phyloP scores from a whole-genome alignment of 2,329 filamentous ascomycete genomes.

The Fusarium oligoseptatum region DNA sequence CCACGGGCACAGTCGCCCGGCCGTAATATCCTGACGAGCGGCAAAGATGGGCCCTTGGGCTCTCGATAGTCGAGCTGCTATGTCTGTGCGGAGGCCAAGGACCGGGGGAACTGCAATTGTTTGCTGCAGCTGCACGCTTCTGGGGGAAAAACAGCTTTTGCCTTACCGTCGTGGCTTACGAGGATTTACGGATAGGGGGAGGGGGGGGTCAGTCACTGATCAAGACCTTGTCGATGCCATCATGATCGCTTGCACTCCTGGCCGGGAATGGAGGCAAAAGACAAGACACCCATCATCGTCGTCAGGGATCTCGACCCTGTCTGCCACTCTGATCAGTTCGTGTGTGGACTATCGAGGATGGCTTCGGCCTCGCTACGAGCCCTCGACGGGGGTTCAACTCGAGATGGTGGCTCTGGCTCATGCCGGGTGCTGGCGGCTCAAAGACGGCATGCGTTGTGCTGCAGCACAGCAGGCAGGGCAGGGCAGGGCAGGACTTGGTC shows the following conservation, averaged over 20 bases:
- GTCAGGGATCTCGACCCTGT: conserved; percentile 17
- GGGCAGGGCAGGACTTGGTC: not conserved
- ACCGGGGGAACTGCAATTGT: conserved; percentile 25
- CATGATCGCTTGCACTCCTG: conserved; percentile 21
- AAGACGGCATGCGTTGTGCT: conserved; percentile 1
- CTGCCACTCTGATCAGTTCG: conserved; percentile 13
- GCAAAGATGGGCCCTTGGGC: not conserved
- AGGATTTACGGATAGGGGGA: not conserved
- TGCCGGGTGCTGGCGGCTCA: conserved; percentile 37
- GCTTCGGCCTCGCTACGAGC: conserved; percentile 28
- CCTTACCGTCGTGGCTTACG: conserved; percentile 28
- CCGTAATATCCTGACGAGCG: conserved; percentile 12
- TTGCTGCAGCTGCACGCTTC: conserved; percentile 44
- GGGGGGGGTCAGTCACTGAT: conserved; percentile 9
- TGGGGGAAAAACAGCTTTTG: conserved; percentile 24
- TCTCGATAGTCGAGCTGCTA: conserved; percentile 14
- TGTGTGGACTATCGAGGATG: conserved; percentile 36
- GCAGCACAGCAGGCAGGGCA: not conserved
- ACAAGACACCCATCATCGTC: conserved; percentile 9
- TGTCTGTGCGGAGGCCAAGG: conserved; percentile 36
- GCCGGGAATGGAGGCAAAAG: conserved; percentile 25
- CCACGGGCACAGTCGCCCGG: conserved; percentile 6
- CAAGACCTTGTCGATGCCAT: conserved; percentile 24
- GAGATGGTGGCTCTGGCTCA: conserved; percentile 31
- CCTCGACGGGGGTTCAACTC: not conserved